Evolutionary conservation across 306 rosid genomes (phyloP).

Genomic region (Erythrophleum fordii): DNA sequence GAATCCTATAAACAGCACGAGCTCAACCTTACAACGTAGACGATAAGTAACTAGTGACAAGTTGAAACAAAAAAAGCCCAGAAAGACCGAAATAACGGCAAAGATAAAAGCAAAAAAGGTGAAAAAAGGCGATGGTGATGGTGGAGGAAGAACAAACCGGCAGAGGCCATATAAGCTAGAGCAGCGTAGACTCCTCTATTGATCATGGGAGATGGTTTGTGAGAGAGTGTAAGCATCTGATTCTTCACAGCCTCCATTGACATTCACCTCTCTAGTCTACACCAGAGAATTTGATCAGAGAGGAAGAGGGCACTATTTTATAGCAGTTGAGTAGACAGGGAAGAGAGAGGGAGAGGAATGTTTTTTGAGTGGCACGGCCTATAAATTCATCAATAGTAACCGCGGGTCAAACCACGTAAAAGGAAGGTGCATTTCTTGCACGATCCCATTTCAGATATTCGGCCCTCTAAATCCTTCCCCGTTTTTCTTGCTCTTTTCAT

Average conservation of each 20-base stretch:
- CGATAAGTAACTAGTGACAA: background rate
- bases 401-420: background rate
- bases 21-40: background rate
- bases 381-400: background rate
- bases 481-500: too few relatives aligned
- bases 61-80: background rate
- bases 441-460: background rate
- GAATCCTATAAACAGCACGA: background rate
- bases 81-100: background rate
- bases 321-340: background rate
- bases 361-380: slow-evolving; percentile 16
- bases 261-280: background rate
- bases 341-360: background rate
- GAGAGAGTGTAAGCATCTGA: slow-evolving; percentile 45
- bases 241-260: slow-evolving; percentile 46
- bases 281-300: background rate
- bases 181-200: slow-evolving; percentile 70
- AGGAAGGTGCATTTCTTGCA: background rate
- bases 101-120: background rate
- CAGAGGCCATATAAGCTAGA: slow-evolving; percentile 69
- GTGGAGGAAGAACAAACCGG: slow-evolving; percentile 48
- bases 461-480: too few relatives aligned
- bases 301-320: background rate
- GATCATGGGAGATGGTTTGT: slow-evolving; percentile 54
- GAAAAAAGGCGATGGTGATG: background rate